These are phyloP conservation scores for Podospora pseudocomata DNA, from an alignment of 495 filamentous ascomycete genomes.

Conservation along the genomic window DNA sequence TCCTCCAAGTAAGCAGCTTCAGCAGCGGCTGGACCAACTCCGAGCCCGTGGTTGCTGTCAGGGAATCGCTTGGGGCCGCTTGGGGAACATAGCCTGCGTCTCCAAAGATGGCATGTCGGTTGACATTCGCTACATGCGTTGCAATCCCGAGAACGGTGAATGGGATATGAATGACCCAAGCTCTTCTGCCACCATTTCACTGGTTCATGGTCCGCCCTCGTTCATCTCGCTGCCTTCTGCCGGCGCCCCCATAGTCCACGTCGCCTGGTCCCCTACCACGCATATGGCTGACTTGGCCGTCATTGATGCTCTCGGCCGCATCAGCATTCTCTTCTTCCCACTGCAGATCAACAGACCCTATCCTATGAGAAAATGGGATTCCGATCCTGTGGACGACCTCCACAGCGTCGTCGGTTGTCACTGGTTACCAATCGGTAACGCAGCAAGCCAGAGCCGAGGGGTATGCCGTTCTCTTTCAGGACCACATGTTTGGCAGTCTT, in stretches of 20 bases:
- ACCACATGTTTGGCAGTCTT: background rate
- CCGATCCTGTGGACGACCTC: slow-evolving; percentile 66
- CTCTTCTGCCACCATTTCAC: slow-evolving; percentile 33
- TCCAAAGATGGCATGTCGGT: slow-evolving; percentile 64
- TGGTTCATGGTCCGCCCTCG: slow-evolving; percentile 44
- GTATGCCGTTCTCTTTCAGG: background rate
- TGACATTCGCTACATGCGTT: slow-evolving; percentile 66
- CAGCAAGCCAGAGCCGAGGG: background rate
- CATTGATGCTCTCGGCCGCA: slow-evolving; percentile 67
- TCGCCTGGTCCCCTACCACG: slow-evolving; percentile 73
- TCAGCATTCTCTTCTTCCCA: slow-evolving; percentile 61
- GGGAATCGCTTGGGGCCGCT: slow-evolving; percentile 85
- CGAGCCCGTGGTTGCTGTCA: slow-evolving; percentile 75
- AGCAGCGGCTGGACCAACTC: slow-evolving; percentile 74
- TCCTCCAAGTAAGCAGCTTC: slow-evolving; percentile 60
- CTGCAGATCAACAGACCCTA: slow-evolving; percentile 65
- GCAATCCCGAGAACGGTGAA: slow-evolving; percentile 63
- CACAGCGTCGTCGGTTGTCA: slow-evolving; percentile 75
- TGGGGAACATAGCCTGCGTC: slow-evolving; percentile 83
- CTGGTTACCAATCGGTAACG: slow-evolving; percentile 61
- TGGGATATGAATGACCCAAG: slow-evolving; percentile 71
- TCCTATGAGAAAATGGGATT: slow-evolving; percentile 49
- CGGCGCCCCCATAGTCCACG: slow-evolving; percentile 58
- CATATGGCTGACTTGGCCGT: slow-evolving; percentile 64
- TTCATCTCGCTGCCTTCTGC: slow-evolving; percentile 32